Evolutionary conservation across 2,329 filamentous ascomycete genomes (phyloP).

Genomic region (Calonectria fujianensis): DNA sequence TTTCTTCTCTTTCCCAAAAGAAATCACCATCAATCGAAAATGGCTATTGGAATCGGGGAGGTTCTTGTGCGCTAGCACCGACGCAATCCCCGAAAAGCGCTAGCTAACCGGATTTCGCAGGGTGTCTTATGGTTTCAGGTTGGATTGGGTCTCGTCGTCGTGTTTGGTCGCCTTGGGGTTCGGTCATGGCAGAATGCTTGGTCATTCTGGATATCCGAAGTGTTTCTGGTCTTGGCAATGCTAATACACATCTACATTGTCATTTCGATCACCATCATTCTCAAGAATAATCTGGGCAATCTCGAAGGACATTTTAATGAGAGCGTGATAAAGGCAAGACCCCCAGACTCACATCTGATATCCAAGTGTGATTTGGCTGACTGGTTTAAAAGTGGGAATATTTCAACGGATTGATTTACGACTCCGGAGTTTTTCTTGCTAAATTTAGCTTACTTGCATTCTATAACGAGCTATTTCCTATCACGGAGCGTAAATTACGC

Average conservation of each 20-base stretch:
- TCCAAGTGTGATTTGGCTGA: neutral
- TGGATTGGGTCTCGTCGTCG: neutral
- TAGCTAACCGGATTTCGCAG: neutral
- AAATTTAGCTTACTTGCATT: conserved; percentile 5
- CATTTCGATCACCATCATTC: neutral
- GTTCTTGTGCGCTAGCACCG: neutral
- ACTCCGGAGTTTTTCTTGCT: neutral
- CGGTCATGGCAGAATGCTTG: conserved; percentile 18
- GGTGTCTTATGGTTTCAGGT: conserved; percentile 5
- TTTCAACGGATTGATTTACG: neutral
- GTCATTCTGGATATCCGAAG: conserved; percentile 14
- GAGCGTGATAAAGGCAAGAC: neutral
- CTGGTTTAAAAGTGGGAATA: neutral
- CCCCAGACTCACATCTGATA: neutral
- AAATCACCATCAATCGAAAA: neutral
- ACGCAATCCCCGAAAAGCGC: no score
- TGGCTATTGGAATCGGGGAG: neutral
- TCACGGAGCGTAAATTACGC: neutral
- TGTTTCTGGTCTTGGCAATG: neutral
- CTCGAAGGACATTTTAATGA: no score
- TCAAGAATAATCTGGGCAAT: neutral
- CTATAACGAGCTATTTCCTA: conserved; percentile 17
- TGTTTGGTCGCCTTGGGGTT: conserved; percentile 2
- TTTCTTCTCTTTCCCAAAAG: neutral
- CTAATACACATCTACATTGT: conserved; percentile 4